These are phyloP conservation scores for Spirogloea muscicola DNA, from an alignment of 139 green algal species.

Conservation along the genomic window DNA sequence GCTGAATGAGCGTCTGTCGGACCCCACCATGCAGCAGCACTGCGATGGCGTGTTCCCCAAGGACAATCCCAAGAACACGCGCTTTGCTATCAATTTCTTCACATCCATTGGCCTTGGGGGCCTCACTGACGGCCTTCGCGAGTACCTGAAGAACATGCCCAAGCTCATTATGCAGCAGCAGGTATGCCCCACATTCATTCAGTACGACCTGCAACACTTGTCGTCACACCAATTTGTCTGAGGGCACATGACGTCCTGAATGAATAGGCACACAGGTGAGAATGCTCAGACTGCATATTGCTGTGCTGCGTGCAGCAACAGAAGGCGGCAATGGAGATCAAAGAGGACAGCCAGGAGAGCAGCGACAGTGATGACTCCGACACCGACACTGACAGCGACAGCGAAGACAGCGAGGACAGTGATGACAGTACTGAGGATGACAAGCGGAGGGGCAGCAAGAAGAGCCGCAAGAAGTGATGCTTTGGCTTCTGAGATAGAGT, in stretches of 20 bases:
- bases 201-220: background rate
- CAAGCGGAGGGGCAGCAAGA: background rate
- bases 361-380: slow-evolving; percentile 36
- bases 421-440: slow-evolving; percentile 18
- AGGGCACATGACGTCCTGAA: background rate
- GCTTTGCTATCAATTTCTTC: slow-evolving; percentile 99
- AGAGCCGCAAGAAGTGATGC: slow-evolving; percentile 8
- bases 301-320: background rate
- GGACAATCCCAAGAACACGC: slow-evolving; percentile 79
- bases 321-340: slow-evolving; percentile 4
- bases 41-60: slow-evolving; percentile 88
- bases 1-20: slow-evolving; percentile 80
- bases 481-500: too few relatives aligned
- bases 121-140: slow-evolving; percentile 88
- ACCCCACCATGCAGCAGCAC: slow-evolving; percentile 60
- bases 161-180: slow-evolving; percentile 55
- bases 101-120: slow-evolving; percentile 96
- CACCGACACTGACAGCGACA: slow-evolving; percentile 42
- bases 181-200: slow-evolving; percentile 43
- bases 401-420: slow-evolving; percentile 16
- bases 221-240: background rate
- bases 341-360: slow-evolving; percentile 22
- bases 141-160: slow-evolving; percentile 67
- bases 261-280: background rate
- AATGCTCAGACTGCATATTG: background rate